Base-by-base conservation (phyloP, 2,329 filamentous ascomycete species). In the Hymenoscyphus fraxineus region DNA sequence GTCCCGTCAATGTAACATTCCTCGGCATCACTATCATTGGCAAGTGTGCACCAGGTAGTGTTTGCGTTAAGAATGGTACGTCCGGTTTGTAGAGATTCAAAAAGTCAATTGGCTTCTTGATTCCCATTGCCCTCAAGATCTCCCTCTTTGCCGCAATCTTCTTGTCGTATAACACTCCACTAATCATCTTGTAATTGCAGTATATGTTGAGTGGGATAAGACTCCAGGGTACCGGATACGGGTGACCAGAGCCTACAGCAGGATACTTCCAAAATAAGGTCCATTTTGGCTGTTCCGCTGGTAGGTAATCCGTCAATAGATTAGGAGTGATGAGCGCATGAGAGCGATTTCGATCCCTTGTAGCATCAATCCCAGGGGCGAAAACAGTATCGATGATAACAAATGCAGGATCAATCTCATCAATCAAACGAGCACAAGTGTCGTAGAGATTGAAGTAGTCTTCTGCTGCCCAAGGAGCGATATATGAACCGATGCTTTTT, bases 191-290 rank as follows among this genome's bases (percentile, higher is more conserved):
- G 47, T 22, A 54, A 19, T 54, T 54, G 47, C 22, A 27, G 19
- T 27, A 54, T 3, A 54, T 54, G 13, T 54, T 54, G 22, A 12
- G 19, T 6, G 47, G 47, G 10, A 54, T 27, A 12, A 54, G 47
- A 5, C 13, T 54, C 47, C 47, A 54, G 4, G 47, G 47, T 13
- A 54, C 19, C 2, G 47, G 47, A 54, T 54, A 54, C 19, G 47
- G 47, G 10, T 22, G 13, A 27, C 47, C 47, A 13, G 47, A 54
- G 5, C 47, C 47, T 22, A 54, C 22, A 27, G 47, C 47, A 13
- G 47, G 47, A 22, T 54, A 54, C 22, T 54, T 54, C 47, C 47
- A 54, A 27, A 54, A 54, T 6, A 54, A 54, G 22, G 47, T 54
- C 47, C 47, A 54, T 54, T 19, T 19, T 12, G 47, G 47, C 19